Base-by-base conservation (phyloP, 805 yeast species). In the Schizosaccharomyces japonicus region DNA sequence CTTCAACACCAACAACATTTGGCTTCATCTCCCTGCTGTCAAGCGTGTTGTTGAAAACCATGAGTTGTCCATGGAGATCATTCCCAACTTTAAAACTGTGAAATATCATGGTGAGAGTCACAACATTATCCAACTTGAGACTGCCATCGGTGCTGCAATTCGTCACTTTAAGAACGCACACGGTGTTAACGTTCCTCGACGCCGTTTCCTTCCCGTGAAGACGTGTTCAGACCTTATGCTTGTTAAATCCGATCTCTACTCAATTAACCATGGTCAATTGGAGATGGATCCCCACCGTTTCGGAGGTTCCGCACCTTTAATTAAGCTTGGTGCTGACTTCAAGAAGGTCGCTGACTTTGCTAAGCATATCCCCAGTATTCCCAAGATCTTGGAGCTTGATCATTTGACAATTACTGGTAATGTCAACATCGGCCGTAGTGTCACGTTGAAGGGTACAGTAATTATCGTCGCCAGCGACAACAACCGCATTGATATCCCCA, bases 91-190 rank as follows among this genome's bases (percentile, higher is more conserved):
- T 56, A 90, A 90, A 68, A 68, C 90, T 47, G 76, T 90, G 60
- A 52, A 52, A 48, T 21, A 42, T n/a, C 52, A 52, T 31, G 55
- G 50, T 44, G 52, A 54, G 11, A 53, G 51, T 27, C 44, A 53
- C 29, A 94, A 94, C 50, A 95, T 87, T 47, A 67, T 87, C 59
- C 98, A 87, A 68, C 75, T 90, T 60, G 98, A 90, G 70, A 90
- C 98, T 47, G 98, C 98, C 27, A 94, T 83, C 56, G 98, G 98
- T 70, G 96, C 98, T 34, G 96, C 96, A 45, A 90, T 90, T 61
- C 80, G 94, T 66, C 87, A 85, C 66, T 90, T 90, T 66, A 70
- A 78, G 54, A 80, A 82, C 57, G 95, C 95, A 28, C 94, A 83
- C 58, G 98, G 98, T 66, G 92, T 90, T 56, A 94, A 84, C 58